Evolutionary conservation across 805 yeast species (phyloP).

Genomic region (Kuraishia piskuri): DNA sequence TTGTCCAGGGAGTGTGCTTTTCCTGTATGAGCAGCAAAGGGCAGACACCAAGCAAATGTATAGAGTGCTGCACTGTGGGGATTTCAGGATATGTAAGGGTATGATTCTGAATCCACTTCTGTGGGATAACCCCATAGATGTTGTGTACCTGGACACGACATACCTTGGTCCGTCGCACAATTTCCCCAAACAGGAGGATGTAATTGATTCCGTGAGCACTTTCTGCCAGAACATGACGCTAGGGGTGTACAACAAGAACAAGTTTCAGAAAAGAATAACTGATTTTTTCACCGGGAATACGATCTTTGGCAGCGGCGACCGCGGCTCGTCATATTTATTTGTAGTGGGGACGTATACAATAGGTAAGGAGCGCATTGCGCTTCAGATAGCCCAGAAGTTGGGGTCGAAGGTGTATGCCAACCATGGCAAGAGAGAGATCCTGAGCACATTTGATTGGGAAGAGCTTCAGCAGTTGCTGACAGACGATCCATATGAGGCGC

Average conservation of each 20-base stretch:
- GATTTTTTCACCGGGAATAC: slow-evolving; percentile 21
- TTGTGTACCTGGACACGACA: slow-evolving; percentile 83
- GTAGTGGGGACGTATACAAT: slow-evolving; percentile 85
- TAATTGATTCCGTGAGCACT: slow-evolving; percentile 50
- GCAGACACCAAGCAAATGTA: slow-evolving; percentile 11
- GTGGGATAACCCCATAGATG: slow-evolving; percentile 32
- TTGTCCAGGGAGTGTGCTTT: slow-evolving; percentile 91
- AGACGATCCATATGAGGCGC: slow-evolving; percentile 35
- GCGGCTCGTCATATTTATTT: slow-evolving; percentile 34
- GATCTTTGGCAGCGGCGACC: slow-evolving; percentile 5
- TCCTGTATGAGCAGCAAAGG: slow-evolving; percentile 48
- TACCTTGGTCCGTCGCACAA: slow-evolving; percentile 67
- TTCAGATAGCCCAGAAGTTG: slow-evolving; percentile 46
- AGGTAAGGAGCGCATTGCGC: slow-evolving; percentile 85
- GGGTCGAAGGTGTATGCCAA: slow-evolving; percentile 48
- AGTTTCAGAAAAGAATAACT: slow-evolving; percentile 22
- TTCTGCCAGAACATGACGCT: slow-evolving; percentile 35
- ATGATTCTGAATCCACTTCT: slow-evolving; percentile 36
- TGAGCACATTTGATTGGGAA: slow-evolving; percentile 37
- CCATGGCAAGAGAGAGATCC: slow-evolving; percentile 35
- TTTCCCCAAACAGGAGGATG: slow-evolving; percentile 71
- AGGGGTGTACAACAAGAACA: slow-evolving; percentile 17
- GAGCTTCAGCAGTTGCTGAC: slow-evolving; percentile 30
- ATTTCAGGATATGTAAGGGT: slow-evolving; percentile 61
- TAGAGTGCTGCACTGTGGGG: slow-evolving; percentile 80